Percentiles rank a stretch among this genome's conserved stretches.
These are phyloP conservation scores for Cystobasidium onofrii DNA, from an alignment of 768 basidiomycete genomes.

Conservation along the genomic window DNA sequence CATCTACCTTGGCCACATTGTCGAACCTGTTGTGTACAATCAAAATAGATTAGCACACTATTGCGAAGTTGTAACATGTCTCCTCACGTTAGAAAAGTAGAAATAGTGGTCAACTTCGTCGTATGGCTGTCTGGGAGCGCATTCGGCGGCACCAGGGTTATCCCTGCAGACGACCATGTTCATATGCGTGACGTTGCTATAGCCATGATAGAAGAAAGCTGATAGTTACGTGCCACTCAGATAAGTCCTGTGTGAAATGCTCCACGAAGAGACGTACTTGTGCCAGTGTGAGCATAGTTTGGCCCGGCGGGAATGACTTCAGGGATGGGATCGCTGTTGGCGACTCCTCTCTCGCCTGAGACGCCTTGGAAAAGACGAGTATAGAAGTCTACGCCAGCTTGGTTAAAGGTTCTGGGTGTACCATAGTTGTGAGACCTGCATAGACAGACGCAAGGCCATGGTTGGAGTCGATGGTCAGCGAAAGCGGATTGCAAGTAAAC, in stretches of 20 bases:
- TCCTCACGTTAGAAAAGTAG: slow-evolving; percentile 13
- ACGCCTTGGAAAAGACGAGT: slow-evolving; percentile 39
- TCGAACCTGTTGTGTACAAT: background rate
- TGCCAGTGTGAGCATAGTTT: slow-evolving; percentile 32
- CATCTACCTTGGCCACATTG: slow-evolving; percentile 19
- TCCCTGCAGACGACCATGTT: slow-evolving; percentile 14
- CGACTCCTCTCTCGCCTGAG: slow-evolving; percentile 30
- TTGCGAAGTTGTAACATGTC: background rate
- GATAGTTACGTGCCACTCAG: background rate
- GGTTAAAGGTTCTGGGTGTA: slow-evolving; percentile 38
- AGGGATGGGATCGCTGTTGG: slow-evolving; percentile 19
- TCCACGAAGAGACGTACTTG: background rate
- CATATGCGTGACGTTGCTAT: slow-evolving; percentile 24
- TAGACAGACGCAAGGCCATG: background rate
- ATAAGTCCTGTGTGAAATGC: background rate
- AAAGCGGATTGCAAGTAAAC: too few relatives aligned
- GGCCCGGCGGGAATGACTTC: slow-evolving; percentile 30
- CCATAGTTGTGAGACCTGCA: slow-evolving; percentile 34
- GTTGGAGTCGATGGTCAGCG: too few relatives aligned
- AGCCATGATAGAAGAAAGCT: slow-evolving; percentile 25
- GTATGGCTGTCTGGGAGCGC: slow-evolving; percentile 7
- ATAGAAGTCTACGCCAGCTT: slow-evolving; percentile 35
- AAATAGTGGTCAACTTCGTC: slow-evolving; percentile 9
- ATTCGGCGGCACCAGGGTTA: background rate
- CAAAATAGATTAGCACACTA: background rate